Base-by-base conservation (phyloP, 2,329 filamentous ascomycete genomes). In the Calonectria pauciramosa region DNA sequence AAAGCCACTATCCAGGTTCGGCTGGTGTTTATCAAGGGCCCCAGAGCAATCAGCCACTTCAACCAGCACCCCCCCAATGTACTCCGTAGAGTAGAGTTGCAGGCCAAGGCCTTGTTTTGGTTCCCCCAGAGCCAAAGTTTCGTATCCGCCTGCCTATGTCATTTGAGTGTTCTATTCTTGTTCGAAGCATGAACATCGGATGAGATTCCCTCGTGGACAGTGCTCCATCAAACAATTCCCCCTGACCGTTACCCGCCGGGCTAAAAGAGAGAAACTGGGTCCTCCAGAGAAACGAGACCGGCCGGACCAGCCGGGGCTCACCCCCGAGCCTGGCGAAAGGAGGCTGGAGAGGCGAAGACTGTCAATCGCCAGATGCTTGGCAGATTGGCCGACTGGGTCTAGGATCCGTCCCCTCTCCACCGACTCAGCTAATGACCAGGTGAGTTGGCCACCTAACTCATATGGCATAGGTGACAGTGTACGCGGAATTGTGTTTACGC, bases 321-420 rank as follows among this genome's bases (percentile, higher is more conserved):
- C 67, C 60, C 71, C 71, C 71, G 71, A 73, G 71, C 67, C 52
- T 59, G 71, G 54, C 38, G 63, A 73, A 76, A 80, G 76, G 79
- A 78, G 77, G 79, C 72, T 80, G 77, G 75, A 77, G 70, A 77
- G 74, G 74, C 68, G 59, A 71, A 69, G 70, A 80, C 64, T 51
- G 65, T 74, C 76, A 78, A 78, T 72, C 68, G 77, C 76, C 76
- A 80, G 74, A 74, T 79, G 76, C 78, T 80, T 77, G 78, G 78
- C 77, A 76, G 72, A 74, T 75, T 73, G 71, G 74, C 60, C 11
- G 72, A 71, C 60, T 71, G 49, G 68, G 30, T 74, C 68, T 65
- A 11, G 34, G 49, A 63, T 63, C 56, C 56, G 36, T 63, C 38
- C 56, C 20, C 56, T 30, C 68, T 66, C 71, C 67, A 70, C 71